Evolutionary conservation across 2,329 filamentous ascomycete species (phyloP), one percentile per base, ranked within the genome.

Genomic region (Cladosporium sp.): DNA sequence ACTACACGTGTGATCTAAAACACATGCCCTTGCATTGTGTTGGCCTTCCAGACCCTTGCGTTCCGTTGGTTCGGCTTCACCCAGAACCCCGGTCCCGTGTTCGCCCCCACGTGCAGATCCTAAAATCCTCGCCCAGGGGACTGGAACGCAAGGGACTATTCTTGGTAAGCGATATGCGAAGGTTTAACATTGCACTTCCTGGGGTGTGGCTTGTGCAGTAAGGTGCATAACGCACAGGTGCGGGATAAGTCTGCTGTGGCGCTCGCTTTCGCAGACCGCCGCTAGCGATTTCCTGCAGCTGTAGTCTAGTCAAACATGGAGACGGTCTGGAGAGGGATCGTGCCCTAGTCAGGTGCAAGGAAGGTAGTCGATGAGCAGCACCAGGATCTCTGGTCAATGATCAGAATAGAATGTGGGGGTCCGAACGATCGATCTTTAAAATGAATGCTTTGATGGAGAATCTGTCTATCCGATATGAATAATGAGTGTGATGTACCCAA

Each of bases 331-430:
- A 55, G 28, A 6, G 30, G 30, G 7, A 34, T 55, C 52, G 52
- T 32, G 52, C 52, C 52, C 52, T 55, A 34, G 32, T 24, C 52
- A 32, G 52, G 34, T 55, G 52, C n/a, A 34, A 34, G 18, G 52
- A 34, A 55, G 5, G 12, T 24, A 2, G 32, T 55, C 52, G 15
- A n/a, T 21, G 52, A 55, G 28, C 8, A 34, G 5, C 14, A 14
- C 4, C 18, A 34, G 52, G 18, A 55, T 34, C 15, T 55, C 14
- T 34, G 52, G 18, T 21, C n/a, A 24, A 6, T 3, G n/a, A 21
- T 24, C 8, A 24, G n/a, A 47, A 8, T 21, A 8, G n/a, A 24
- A 47, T 12, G 8, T 21, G n/a, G 1, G 8, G 41, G 7, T 21
- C 12, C 12, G 41, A 24, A 47, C n/a, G n/a, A 21, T 47, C 8